Percentiles rank a stretch among this genome's conserved stretches.
phyloP scores from a whole-genome alignment of 2,329 filamentous ascomycete genomes.

The Grosmannia huntii region DNA sequence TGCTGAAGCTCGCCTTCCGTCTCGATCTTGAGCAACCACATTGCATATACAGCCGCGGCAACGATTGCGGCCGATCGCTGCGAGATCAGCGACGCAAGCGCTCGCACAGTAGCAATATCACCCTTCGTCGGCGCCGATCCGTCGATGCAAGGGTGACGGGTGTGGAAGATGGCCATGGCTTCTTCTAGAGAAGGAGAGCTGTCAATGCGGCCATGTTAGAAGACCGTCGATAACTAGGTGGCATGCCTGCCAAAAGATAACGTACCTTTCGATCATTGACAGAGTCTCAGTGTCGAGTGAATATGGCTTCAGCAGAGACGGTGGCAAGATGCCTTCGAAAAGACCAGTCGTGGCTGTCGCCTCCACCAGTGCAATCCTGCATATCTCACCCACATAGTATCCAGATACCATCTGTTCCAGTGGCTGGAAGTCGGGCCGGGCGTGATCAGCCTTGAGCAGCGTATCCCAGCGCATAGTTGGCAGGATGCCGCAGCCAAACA shows the following conservation, averaged over 20 bases:
- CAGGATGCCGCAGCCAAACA: constrained; percentile 49
- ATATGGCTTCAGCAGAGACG: constrained; percentile 38
- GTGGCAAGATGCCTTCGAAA: constrained; percentile 43
- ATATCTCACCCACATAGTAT: constrained; percentile 54
- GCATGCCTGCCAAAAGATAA: neutral
- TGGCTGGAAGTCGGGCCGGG: constrained; percentile 47
- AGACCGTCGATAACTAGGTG: neutral
- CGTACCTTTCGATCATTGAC: constrained; percentile 44
- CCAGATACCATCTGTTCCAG: constrained; percentile 51
- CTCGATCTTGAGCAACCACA: constrained; percentile 41
- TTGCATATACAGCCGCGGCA: constrained; percentile 43
- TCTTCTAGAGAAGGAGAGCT: constrained; percentile 18
- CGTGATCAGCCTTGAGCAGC: constrained; percentile 36
- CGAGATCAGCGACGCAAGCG: constrained; percentile 41
- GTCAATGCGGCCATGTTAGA: neutral
- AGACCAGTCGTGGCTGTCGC: constrained; percentile 41
- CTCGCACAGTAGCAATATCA: constrained; percentile 40
- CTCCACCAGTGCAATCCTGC: constrained; percentile 43
- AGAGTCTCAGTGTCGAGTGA: constrained; percentile 48
- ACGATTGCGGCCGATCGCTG: constrained; percentile 46
- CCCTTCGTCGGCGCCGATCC: constrained; percentile 22
- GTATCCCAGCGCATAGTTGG: constrained; percentile 50
- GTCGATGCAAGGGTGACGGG: constrained; percentile 32
- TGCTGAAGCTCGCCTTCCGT: constrained; percentile 35
- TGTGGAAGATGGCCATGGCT: constrained; percentile 34